Conservation (phyloP, 2,329 filamentous ascomycete genomes). For the Diaporthe sp. region DNA sequence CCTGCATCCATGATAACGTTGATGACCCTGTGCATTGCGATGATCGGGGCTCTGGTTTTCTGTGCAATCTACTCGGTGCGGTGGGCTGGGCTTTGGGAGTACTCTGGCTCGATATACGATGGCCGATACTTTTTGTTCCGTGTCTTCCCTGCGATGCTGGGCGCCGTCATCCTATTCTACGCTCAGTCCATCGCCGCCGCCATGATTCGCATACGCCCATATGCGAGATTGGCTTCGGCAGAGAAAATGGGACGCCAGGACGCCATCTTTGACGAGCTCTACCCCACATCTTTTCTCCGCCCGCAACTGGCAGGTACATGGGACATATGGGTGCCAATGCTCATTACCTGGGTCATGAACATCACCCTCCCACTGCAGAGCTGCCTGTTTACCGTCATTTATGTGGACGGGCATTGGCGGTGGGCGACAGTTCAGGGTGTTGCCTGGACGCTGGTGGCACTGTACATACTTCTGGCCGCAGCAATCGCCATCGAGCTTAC, state of each 20-base stretch:
- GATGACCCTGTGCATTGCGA: conserved; percentile 74
- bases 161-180: conserved; percentile 80
- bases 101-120: conserved; percentile 76
- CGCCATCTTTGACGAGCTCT: conserved; percentile 77
- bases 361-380: conserved; percentile 88
- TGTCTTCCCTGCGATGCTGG: conserved; percentile 85
- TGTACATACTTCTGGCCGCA: conserved; percentile 78
- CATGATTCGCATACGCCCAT: conserved; percentile 83
- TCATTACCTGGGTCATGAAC: conserved; percentile 82
- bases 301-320: conserved; percentile 73
- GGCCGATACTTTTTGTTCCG: conserved; percentile 87
- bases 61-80: conserved; percentile 77
- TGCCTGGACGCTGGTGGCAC: conserved; percentile 80
- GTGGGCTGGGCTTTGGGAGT: conserved; percentile 76
- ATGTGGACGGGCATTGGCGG: conserved; percentile 73
- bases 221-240: conserved; percentile 80
- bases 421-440: conserved; percentile 86
- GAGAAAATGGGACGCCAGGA: conserved; percentile 71
- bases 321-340: conserved; percentile 74
- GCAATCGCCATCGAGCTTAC: conserved; percentile 71
- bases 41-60: conserved; percentile 81
- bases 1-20: conserved; percentile 73
- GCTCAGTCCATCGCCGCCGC: conserved; percentile 81
- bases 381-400: conserved; percentile 78
- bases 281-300: conserved; percentile 78